Conservation (phyloP, 2,329 filamentous ascomycete species). For the Fusarium chuoi region DNA sequence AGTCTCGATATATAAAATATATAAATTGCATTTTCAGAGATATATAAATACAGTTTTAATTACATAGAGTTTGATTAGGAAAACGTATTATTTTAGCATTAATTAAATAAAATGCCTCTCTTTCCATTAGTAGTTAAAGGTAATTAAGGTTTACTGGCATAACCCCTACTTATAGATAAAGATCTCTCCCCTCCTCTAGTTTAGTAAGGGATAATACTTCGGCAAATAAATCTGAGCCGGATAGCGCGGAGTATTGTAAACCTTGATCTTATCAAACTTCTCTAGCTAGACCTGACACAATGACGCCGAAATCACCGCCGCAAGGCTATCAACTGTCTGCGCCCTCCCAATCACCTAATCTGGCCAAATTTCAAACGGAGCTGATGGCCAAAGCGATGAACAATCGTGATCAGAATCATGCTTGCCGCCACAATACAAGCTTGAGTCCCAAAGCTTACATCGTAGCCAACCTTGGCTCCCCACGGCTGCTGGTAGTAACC, state of each 20-base stretch:
- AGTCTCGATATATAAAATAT: not conserved
- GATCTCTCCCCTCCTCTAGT: not conserved
- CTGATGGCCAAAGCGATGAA: conserved; percentile 18
- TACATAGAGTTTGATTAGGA: not conserved
- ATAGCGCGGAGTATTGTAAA: not conserved
- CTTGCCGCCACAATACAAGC: conserved; percentile 40
- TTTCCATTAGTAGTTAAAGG: no score
- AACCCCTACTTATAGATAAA: not conserved
- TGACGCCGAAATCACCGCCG: not conserved
- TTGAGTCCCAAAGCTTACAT: conserved; percentile 54
- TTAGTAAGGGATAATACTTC: not conserved
- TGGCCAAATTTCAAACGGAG: conserved; percentile 19
- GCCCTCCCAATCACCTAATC: conserved; percentile 1
- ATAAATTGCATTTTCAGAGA: not conserved
- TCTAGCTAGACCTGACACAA: not conserved
- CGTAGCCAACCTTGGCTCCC: conserved; percentile 52
- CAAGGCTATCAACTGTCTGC: not conserved
- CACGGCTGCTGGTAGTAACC: conserved; percentile 60
- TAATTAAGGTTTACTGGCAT: not conserved
- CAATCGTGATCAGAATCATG: conserved; percentile 43
- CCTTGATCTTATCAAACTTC: not conserved
- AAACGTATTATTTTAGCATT: no score
- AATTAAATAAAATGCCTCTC: no score
- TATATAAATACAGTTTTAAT: not conserved
- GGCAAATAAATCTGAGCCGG: not conserved